phyloP scores from a whole-genome alignment of 495 filamentous ascomycete species.

The Aspergillus coremiiformis region DNA sequence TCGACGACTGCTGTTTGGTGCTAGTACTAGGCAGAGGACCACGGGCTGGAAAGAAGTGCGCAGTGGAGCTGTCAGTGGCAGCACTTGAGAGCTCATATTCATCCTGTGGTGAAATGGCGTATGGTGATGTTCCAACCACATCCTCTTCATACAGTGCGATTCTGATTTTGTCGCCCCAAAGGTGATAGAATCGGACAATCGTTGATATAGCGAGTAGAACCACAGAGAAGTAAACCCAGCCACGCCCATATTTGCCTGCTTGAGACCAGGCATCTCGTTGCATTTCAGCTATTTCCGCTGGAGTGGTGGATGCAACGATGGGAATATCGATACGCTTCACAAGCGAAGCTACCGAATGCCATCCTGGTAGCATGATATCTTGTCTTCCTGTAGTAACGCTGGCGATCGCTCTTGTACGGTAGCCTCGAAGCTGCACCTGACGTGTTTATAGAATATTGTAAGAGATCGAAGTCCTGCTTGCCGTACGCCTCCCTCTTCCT shows the following conservation, averaged over 20 bases:
- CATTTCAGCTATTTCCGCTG: constrained; percentile 62
- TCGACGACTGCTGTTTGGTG: constrained; percentile 54
- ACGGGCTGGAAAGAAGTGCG: constrained; percentile 65
- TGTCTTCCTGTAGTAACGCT: neutral
- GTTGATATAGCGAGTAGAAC: constrained; percentile 58
- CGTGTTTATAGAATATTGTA: neutral
- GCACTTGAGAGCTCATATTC: constrained; percentile 63
- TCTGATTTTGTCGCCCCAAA: constrained; percentile 81
- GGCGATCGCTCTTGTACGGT: neutral
- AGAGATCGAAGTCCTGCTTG: neutral
- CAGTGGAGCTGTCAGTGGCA: constrained; percentile 56
- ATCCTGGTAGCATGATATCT: constrained; percentile 8
- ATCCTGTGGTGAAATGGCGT: constrained; percentile 48
- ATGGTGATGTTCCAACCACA: constrained; percentile 44
- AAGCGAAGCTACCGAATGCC: constrained; percentile 34
- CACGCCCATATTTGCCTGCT: constrained; percentile 81
- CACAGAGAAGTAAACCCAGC: constrained; percentile 79
- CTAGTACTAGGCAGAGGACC: constrained; percentile 36
- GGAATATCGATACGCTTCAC: constrained; percentile 70
- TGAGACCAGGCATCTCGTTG: constrained; percentile 71
- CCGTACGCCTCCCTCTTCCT: neutral
- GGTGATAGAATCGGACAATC: constrained; percentile 67
- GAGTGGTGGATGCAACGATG: constrained; percentile 58
- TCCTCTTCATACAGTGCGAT: constrained; percentile 76
- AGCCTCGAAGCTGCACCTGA: neutral